Conservation (phyloP, 2,329 filamentous ascomycete genomes). For the Teratosphaeria destructans region DNA sequence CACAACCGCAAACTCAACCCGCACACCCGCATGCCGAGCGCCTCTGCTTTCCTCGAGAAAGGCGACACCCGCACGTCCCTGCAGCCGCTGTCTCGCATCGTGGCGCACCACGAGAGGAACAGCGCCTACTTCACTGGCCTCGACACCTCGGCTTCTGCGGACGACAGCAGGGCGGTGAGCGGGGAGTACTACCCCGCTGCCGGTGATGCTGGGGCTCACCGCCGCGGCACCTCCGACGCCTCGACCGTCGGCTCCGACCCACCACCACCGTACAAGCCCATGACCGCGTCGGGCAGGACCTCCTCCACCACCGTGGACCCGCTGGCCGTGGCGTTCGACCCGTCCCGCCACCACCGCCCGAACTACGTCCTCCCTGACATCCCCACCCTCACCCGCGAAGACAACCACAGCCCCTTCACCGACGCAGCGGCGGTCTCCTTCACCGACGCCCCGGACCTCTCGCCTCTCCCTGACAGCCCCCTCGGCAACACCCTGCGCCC, state of each 20-base stretch:
- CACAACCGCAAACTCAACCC: not conserved
- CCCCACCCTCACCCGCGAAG: slow-evolving; percentile 11
- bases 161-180: slow-evolving; percentile 1
- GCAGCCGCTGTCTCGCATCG: slow-evolving; percentile 4
- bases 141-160: slow-evolving; percentile 9
- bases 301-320: not conserved
- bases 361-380: slow-evolving; percentile 5
- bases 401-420: not conserved
- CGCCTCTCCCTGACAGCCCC: not conserved
- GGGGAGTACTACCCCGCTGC: slow-evolving; percentile 1
- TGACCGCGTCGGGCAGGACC: not conserved
- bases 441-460: too few species aligned
- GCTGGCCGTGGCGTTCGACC: not conserved
- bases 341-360: slow-evolving; percentile 2
- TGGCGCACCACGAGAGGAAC: slow-evolving; percentile 2
- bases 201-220: not conserved
- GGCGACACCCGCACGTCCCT: not conserved
- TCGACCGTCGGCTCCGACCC: slow-evolving; percentile 2
- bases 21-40: not conserved
- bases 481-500: not conserved
- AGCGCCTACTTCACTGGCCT: slow-evolving; percentile 15
- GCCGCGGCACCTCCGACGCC: slow-evolving; percentile 1
- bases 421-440: not conserved
- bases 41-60: not conserved
- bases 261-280: slow-evolving; percentile 4